Evolutionary conservation across 2,329 filamentous ascomycete species (phyloP).

Genomic region (Trichoderma sp.): DNA sequence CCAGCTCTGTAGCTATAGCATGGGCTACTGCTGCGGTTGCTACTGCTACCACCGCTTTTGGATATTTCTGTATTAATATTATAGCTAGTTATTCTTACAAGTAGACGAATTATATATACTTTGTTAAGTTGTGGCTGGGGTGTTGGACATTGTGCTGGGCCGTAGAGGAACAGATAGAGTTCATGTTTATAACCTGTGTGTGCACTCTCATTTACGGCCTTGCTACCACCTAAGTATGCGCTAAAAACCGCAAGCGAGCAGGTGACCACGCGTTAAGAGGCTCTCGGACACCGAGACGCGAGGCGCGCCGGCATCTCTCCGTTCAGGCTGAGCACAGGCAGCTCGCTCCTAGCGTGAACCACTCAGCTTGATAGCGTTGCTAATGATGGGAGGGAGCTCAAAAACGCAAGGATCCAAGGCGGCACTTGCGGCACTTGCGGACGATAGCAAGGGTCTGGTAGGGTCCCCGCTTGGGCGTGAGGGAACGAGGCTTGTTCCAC

Average conservation of each 20-base stretch:
- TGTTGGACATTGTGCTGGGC: too few relatives aligned
- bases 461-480: not conserved
- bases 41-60: too few relatives aligned
- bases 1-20: too few relatives aligned
- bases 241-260: not conserved
- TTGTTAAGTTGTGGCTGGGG: too few relatives aligned
- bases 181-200: too few relatives aligned
- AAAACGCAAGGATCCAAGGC: not conserved
- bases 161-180: too few relatives aligned
- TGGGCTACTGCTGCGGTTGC: too few relatives aligned
- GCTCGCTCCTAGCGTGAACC: not conserved
- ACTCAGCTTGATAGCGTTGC: not conserved
- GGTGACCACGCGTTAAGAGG: conserved; percentile 26
- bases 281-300: conserved; percentile 20
- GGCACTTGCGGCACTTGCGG: conserved; percentile 18
- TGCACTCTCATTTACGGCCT: not conserved
- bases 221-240: not conserved
- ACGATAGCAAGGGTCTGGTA: not conserved
- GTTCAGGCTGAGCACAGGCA: not conserved
- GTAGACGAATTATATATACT: too few relatives aligned
- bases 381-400: not conserved
- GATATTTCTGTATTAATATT: too few relatives aligned
- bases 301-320: conserved; percentile 16
- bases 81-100: too few relatives aligned
- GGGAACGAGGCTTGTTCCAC: not conserved